These are phyloP conservation scores for Boletus rufocinnamomeus DNA, from an alignment of 768 basidiomycete genomes.

Conservation along the genomic window DNA sequence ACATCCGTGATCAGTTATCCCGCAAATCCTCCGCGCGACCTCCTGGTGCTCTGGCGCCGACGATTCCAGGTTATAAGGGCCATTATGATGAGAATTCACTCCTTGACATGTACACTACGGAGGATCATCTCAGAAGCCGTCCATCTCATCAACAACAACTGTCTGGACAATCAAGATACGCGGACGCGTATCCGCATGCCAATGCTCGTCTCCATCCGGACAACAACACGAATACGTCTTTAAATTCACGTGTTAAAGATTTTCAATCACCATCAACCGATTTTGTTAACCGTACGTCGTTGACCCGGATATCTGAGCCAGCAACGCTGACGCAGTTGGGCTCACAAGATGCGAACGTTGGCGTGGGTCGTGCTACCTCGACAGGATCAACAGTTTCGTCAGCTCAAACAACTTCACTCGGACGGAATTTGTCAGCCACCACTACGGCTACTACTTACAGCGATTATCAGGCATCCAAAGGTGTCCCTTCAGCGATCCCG, in stretches of 20 bases:
- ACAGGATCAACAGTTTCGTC: slow-evolving; percentile 33
- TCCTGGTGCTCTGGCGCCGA: slow-evolving; percentile 31
- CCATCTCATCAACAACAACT: slow-evolving; percentile 25
- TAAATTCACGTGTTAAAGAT: slow-evolving; percentile 24
- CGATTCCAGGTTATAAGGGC: slow-evolving; percentile 26
- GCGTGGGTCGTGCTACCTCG: slow-evolving; percentile 31
- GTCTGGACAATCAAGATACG: slow-evolving; percentile 22
- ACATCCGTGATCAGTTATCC: slow-evolving; percentile 23
- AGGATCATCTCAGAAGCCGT: slow-evolving; percentile 17
- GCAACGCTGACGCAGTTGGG: slow-evolving; percentile 6
- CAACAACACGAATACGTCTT: slow-evolving; percentile 7
- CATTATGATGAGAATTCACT: slow-evolving; percentile 27
- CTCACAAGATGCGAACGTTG: slow-evolving; percentile 20
- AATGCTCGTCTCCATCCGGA: slow-evolving; percentile 19
- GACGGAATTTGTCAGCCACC: slow-evolving; percentile 29
- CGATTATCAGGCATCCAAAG: slow-evolving; percentile 21
- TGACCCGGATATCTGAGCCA: not conserved
- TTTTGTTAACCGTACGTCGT: slow-evolving; percentile 26
- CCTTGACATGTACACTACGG: slow-evolving; percentile 28
- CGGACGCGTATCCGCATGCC: slow-evolving; percentile 19
- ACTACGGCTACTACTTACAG: slow-evolving; percentile 29
- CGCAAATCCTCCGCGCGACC: slow-evolving; percentile 31
- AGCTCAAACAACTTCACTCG: slow-evolving; percentile 25
- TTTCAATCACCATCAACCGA: slow-evolving; percentile 25
- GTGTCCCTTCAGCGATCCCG: slow-evolving; percentile 13